Percentiles rank a stretch among this genome's conserved stretches.
Evolutionary conservation across 1,284 basidiomycete species (phyloP).

Genomic region (Rhodotorula sp.): DNA sequence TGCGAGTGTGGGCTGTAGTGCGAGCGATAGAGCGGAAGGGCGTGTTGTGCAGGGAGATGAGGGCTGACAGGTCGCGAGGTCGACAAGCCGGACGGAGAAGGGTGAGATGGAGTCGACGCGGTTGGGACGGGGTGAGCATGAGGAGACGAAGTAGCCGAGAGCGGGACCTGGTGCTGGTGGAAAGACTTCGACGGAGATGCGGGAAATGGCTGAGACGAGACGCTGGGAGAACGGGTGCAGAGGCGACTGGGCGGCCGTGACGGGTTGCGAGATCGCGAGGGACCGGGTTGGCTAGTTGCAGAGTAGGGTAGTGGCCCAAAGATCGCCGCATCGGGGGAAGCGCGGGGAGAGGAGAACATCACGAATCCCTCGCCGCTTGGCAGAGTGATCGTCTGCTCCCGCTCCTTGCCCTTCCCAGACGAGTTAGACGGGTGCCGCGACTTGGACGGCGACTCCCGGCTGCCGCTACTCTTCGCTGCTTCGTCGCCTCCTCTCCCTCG

Average conservation of each 20-base stretch:
- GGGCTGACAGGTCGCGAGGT: constrained; percentile 25
- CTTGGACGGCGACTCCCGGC: constrained; percentile 22
- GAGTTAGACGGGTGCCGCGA: constrained; percentile 12
- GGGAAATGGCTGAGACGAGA: constrained; percentile 3
- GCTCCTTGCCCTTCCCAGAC: constrained; percentile 33
- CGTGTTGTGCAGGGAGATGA: constrained; percentile 17
- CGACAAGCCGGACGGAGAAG: constrained; percentile 26
- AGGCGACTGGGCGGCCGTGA: constrained; percentile 10
- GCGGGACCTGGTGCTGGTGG: neutral
- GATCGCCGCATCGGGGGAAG: constrained; percentile 11
- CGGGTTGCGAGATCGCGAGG: constrained; percentile 1
- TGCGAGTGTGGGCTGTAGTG: constrained; percentile 7
- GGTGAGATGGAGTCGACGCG: constrained; percentile 6
- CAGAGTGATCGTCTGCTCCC: constrained; percentile 7
- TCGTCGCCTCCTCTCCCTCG: constrained; percentile 14
- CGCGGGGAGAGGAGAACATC: constrained; percentile 22
- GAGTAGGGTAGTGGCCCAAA: neutral
- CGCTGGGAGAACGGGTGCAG: neutral
- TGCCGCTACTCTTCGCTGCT: neutral
- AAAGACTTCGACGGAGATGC: neutral
- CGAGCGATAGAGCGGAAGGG: neutral
- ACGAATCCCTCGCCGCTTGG: constrained; percentile 2
- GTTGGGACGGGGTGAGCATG: neutral
- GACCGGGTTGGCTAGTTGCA: neutral
- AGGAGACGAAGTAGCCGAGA: neutral